A percentile compares a stretch with the other conserved stretches of the same genome.
These are phyloP conservation scores for Acanthamoeba culbertsoni DNA, from an alignment of 208 protist species.

Conservation along the genomic window DNA sequence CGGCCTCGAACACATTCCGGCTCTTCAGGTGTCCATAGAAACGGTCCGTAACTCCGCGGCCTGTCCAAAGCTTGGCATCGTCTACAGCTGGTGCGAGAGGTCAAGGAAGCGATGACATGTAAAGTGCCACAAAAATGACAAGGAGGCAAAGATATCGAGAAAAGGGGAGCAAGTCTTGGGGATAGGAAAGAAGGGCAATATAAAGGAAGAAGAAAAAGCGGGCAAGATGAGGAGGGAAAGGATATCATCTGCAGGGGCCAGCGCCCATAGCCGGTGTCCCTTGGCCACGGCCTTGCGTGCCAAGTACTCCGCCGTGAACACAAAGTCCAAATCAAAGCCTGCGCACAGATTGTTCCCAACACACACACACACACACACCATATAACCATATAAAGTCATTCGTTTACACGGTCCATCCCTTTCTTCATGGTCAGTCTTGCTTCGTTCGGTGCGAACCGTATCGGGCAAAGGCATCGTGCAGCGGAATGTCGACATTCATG, in stretches of 20 bases:
- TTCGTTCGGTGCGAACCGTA: no score
- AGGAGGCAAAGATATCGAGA: background rate
- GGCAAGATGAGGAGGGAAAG: background rate
- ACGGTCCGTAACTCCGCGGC: background rate
- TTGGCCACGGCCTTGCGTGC: background rate
- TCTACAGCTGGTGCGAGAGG: background rate
- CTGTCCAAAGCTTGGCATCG: background rate
- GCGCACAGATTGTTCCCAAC: background rate
- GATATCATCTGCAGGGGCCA: conserved; percentile 15
- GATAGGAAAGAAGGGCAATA: background rate
- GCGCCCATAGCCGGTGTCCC: background rate
- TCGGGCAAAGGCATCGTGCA: background rate
- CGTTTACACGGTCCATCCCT: no score
- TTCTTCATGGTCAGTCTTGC: no score
- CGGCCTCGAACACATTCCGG: background rate
- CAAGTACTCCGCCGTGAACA: conserved; percentile 23
- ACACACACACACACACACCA: background rate
- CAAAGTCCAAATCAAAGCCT: conserved; percentile 42
- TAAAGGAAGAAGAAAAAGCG: background rate
- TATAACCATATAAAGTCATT: no score
- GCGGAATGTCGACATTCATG: conserved; percentile 1
- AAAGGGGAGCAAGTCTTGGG: no score
- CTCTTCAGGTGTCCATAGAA: conserved; percentile 22
- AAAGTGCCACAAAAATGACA: background rate
- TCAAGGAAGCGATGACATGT: background rate